Evolutionary conservation across 2,329 filamentous ascomycete species (phyloP).

Genomic region (Tolypocladium tropicale): DNA sequence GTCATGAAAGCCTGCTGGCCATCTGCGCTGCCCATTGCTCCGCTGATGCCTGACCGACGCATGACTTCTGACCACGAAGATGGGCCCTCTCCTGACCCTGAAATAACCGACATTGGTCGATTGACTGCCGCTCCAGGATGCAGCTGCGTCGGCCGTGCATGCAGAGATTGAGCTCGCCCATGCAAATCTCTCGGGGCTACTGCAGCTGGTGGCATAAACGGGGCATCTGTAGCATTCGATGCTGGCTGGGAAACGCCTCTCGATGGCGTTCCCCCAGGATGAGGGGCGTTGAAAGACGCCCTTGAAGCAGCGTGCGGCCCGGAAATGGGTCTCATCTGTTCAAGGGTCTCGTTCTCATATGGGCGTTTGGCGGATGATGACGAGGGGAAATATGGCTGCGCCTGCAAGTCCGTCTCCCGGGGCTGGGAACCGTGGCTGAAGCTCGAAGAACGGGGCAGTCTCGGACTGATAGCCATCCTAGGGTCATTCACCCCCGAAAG

Average conservation of each 20-base stretch:
- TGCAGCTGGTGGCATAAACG: constrained; percentile 13
- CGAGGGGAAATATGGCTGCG: constrained; percentile 8
- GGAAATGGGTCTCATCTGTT: constrained; percentile 16
- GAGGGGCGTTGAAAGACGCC: constrained; percentile 12
- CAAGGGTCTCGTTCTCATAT: constrained; percentile 16
- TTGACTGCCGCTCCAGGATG: constrained; percentile 10
- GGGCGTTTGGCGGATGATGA: constrained; percentile 21
- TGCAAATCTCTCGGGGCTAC: constrained; percentile 10
- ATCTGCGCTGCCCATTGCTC: constrained; percentile 16
- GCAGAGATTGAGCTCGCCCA: constrained; percentile 6
- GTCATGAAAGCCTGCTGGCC: constrained; percentile 28
- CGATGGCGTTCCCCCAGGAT: constrained; percentile 14
- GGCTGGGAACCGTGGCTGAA: constrained; percentile 13
- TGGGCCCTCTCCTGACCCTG: constrained; percentile 11
- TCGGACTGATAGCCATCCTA: constrained; percentile 21
- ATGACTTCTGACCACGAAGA: constrained; percentile 22
- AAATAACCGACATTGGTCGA: constrained; percentile 11
- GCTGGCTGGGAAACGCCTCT: constrained; percentile 26
- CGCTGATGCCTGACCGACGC: constrained; percentile 17
- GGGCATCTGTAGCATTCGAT: constrained; percentile 12
- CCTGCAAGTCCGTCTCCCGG: constrained; percentile 14
- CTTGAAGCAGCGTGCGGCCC: constrained; percentile 14
- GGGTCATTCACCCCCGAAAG: constrained; percentile 18
- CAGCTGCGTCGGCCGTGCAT: constrained; percentile 10
- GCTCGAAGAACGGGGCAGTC: constrained; percentile 16